Percentiles rank a stretch among this genome's conserved stretches.
These are phyloP conservation scores for Diplodia sapinea DNA, from an alignment of 2,329 filamentous ascomycete species.

Conservation along the genomic window DNA sequence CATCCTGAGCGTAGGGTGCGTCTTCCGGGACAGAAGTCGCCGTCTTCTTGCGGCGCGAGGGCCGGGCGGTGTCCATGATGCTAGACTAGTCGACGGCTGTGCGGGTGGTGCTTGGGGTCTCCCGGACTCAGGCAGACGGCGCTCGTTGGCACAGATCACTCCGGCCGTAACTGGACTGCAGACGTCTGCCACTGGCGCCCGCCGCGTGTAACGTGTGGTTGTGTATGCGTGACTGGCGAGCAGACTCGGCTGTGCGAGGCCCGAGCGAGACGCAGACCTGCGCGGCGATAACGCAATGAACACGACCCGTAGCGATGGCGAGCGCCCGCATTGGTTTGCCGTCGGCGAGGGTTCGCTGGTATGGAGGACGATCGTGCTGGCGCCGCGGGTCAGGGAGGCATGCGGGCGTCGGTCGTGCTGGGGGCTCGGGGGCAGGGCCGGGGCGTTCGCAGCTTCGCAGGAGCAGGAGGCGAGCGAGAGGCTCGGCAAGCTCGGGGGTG, in stretches of 20 bases:
- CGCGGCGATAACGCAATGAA: slow-evolving; percentile 26
- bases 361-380: slow-evolving; percentile 21
- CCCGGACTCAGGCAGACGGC: slow-evolving; percentile 19
- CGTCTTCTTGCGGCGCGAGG: slow-evolving; percentile 30
- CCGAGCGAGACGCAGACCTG: slow-evolving; percentile 27
- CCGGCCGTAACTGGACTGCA: not conserved
- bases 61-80: slow-evolving; percentile 32
- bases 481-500: not conserved
- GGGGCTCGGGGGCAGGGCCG: slow-evolving; percentile 16
- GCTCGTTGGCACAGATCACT: slow-evolving; percentile 1
- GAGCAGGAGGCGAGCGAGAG: slow-evolving; percentile 23
- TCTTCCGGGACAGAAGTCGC: slow-evolving; percentile 22
- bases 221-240: slow-evolving; percentile 26
- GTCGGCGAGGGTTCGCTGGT: slow-evolving; percentile 8
- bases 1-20: slow-evolving; percentile 27
- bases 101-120: slow-evolving; percentile 13
- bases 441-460: slow-evolving; percentile 25
- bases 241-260: slow-evolving; percentile 29
- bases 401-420: slow-evolving; percentile 21
- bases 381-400: slow-evolving; percentile 28
- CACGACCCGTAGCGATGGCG: slow-evolving; percentile 25
- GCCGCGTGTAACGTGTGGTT: slow-evolving; percentile 31
- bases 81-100: slow-evolving; percentile 22
- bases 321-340: slow-evolving; percentile 27
- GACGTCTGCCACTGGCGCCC: slow-evolving; percentile 22